Evolutionary conservation across 163 green algal species (phyloP), one percentile per base, ranked within the genome.

Genomic region (Chlamydomonas reinhardtii): DNA sequence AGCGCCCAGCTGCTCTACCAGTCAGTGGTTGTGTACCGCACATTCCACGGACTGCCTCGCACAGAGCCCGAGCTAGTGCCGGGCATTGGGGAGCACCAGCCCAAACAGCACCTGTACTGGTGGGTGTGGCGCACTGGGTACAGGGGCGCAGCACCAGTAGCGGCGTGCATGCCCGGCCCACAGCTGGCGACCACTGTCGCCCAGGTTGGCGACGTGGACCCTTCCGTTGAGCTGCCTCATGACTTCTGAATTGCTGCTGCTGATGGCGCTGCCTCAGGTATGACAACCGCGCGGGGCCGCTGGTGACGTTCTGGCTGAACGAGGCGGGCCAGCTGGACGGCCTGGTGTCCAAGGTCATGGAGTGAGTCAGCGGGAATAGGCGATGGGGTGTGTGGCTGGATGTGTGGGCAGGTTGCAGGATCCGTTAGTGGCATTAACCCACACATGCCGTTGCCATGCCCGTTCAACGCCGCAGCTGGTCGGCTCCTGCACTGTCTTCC

Each of bases 41-140:
- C 66, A n/a, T 73, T 73, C 66, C 17, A 43, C 66, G 66, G 66
- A 20, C 72, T 61, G 52, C 52, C 52, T 16, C 66, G 31, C 31
- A 43, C 66, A 3, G 31, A 2, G 31, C 25, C 12, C 62, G 74
- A 74, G 76, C 76, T 84, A 34, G 62, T 84, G 31, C 76, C 76
- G 5, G 76, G 62, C 56, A 48, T 84, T 25, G 25, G 61, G 14
- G 5, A 27, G 12, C 76, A 84, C 76, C n/a, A 27, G 32, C 61
- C 76, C 14, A 64, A 64, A 9, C 76, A 84, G 76, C 70, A 75
- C 76, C 32, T 84, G 61, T 84, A 84, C 76, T 74, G 61, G 54
- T 35, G 69, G 31, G 62, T 35, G 54, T 12, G 43, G 15, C 19
- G 37, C 2, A 16, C 19, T 14, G 43, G 14, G 56, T 31, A 2